A percentile compares a stretch with the other conserved stretches of the same genome.
Conservation (phyloP, 331 rosid species). For the Pyracantha coccinea region DNA sequence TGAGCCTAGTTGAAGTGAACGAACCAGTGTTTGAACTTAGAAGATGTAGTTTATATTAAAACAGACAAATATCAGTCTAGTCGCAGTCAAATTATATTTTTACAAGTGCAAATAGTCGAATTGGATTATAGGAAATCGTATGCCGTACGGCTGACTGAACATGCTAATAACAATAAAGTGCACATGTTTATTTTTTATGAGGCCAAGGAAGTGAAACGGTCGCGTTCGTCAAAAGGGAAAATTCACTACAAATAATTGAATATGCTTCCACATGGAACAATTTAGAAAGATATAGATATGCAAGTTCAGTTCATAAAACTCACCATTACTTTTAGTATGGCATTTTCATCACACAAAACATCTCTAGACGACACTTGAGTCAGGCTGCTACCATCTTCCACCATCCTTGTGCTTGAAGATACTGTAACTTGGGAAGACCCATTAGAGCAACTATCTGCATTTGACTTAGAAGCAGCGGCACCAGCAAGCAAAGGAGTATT, state of each 20-base stretch:
- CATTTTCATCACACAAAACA: conserved; percentile 64
- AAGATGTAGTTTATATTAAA: not conserved
- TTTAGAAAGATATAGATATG: not conserved
- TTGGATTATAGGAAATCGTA: not conserved
- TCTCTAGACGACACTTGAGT: conserved; percentile 75
- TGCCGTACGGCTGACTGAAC: not conserved
- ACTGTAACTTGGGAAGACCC: conserved; percentile 84
- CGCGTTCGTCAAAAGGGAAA: not conserved
- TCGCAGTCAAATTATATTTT: no score
- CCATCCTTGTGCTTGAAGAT: conserved; percentile 59
- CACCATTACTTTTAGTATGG: conserved; percentile 94
- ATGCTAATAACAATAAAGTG: not conserved
- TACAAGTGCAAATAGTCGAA: no score
- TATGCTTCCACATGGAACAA: not conserved
- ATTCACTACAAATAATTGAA: not conserved
- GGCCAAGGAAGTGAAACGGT: not conserved
- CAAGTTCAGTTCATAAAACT: conserved; percentile 1
- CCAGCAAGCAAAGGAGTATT: conserved; percentile 43
- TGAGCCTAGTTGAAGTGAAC: not conserved
- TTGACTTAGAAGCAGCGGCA: conserved; percentile 44
- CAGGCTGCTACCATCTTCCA: conserved; percentile 94
- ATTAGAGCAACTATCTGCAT: conserved; percentile 64
- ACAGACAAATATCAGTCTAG: no score
- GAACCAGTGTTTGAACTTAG: not conserved
- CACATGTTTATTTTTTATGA: not conserved